Evolutionary conservation across 2,329 filamentous ascomycete species (phyloP).

Genomic region (Alternaria incomplexa): DNA sequence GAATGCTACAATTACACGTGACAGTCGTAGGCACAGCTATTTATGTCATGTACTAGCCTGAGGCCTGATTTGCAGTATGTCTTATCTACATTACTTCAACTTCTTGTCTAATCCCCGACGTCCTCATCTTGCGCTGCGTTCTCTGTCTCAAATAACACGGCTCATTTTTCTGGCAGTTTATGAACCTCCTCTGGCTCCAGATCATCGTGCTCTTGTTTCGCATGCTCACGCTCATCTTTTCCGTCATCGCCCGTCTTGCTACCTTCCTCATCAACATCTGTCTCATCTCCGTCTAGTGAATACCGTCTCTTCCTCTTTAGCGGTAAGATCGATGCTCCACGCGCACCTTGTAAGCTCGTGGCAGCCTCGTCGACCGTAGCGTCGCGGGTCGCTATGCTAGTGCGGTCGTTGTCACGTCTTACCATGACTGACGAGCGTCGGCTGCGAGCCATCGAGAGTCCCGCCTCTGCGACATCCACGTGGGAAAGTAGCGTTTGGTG

Average conservation of each 20-base stretch:
- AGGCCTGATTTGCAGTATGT: neutral
- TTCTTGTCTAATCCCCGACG: fast-evolving
- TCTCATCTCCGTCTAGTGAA: neutral
- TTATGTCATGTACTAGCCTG: neutral
- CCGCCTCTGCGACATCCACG: neutral
- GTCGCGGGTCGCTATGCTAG: neutral
- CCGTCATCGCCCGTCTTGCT: neutral
- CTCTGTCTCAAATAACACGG: neutral
- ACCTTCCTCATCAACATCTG: neutral
- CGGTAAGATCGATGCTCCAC: neutral
- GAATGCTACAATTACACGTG: neutral
- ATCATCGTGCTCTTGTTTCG: neutral
- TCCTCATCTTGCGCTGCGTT: neutral
- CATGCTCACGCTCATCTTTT: no score
- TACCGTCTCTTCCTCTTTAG: neutral
- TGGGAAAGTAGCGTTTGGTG: neutral
- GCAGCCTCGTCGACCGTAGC: neutral
- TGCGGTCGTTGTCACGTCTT: neutral
- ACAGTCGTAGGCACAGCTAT: neutral
- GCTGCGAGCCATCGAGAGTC: neutral
- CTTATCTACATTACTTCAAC: neutral
- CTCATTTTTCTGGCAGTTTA: fast-evolving
- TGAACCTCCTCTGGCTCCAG: neutral
- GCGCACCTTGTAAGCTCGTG: neutral
- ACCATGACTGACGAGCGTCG: neutral